Evolutionary conservation across 768 basidiomycete species (phyloP).

Genomic region (Leucocoprinus leucothites): DNA sequence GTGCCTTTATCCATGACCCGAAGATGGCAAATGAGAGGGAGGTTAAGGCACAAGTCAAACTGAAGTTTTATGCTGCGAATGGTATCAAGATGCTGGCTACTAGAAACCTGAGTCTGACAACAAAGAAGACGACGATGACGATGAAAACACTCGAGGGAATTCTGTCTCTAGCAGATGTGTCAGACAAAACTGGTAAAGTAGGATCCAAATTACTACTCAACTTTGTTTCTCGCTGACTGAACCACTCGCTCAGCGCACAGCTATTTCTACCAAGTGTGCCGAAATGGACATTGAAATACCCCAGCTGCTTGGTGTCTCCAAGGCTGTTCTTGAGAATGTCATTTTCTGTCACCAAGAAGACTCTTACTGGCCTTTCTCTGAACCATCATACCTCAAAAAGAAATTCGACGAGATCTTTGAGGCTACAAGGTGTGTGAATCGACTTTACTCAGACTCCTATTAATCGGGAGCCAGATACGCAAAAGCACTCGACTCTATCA

Average conservation of each 20-base stretch:
- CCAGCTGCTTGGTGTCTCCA: slow-evolving; percentile 89
- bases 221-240: neutral
- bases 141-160: slow-evolving; percentile 99
- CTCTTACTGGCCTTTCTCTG: slow-evolving; percentile 95
- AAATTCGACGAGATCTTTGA: slow-evolving; percentile 99
- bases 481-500: slow-evolving; percentile 93
- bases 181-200: slow-evolving; percentile 76
- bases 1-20: slow-evolving; percentile 98
- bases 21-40: slow-evolving; percentile 99
- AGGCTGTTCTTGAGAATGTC: slow-evolving; percentile 97
- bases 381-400: slow-evolving; percentile 90
- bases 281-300: slow-evolving; percentile 97
- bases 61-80: slow-evolving; percentile 89
- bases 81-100: slow-evolving; percentile 87
- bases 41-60: slow-evolving; percentile 96
- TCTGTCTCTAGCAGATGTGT: slow-evolving; percentile 67
- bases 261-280: slow-evolving; percentile 96
- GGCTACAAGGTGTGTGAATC: slow-evolving; percentile 74
- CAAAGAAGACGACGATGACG: slow-evolving; percentile 85
- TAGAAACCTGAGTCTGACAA: slow-evolving; percentile 87
- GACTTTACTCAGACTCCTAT: neutral
- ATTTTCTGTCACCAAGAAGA: slow-evolving; percentile 99
- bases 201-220: slow-evolving; percentile 16
- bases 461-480: slow-evolving; percentile 68
- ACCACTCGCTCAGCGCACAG: slow-evolving; percentile 56